A percentile compares a stretch with the other conserved stretches of the same genome.
These are phyloP conservation scores for Microbotryomycetes sp. DNA, from an alignment of 1,284 basidiomycete species.

Conservation along the genomic window DNA sequence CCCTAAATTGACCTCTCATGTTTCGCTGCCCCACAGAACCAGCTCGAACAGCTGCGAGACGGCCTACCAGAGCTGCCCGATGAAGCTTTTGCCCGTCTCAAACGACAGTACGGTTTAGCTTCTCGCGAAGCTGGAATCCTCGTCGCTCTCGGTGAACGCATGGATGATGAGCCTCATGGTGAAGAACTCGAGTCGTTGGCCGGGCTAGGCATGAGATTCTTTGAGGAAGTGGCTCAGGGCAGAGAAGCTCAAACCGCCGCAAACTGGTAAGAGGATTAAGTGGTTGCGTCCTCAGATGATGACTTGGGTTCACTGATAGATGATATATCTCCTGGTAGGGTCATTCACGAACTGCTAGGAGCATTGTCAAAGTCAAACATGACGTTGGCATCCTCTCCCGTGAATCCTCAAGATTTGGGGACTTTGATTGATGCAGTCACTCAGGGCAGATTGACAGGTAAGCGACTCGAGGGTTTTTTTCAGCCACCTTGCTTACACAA, in stretches of 20 bases:
- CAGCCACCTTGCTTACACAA: constrained; percentile 60
- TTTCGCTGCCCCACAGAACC: no score
- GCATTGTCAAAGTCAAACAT: constrained; percentile 58
- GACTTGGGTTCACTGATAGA: no score
- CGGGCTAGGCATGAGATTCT: constrained; percentile 58
- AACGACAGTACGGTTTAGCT: constrained; percentile 52
- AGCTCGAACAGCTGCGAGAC: constrained; percentile 53
- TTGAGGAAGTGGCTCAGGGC: constrained; percentile 58
- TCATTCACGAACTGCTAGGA: constrained; percentile 77
- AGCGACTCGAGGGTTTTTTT: constrained; percentile 53
- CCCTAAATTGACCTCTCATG: no score
- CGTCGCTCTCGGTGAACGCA: constrained; percentile 40
- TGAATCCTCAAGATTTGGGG: constrained; percentile 61
- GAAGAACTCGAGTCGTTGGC: constrained; percentile 54
- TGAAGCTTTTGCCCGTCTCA: constrained; percentile 57
- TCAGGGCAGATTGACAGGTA: constrained; percentile 60
- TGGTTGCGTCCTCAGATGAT: no score
- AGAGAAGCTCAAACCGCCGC: constrained; percentile 63
- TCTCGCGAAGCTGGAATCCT: constrained; percentile 67
- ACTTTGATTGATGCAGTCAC: constrained; percentile 73
- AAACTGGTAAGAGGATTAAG: constrained; percentile 88
- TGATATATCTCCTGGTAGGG: constrained; percentile 52
- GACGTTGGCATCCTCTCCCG: constrained; percentile 57
- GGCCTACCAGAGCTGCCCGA: constrained; percentile 73
- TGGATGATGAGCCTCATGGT: constrained; percentile 57